Base-by-base conservation (phyloP, 2,329 filamentous ascomycete species). In the Orbilia ellipsospora region DNA sequence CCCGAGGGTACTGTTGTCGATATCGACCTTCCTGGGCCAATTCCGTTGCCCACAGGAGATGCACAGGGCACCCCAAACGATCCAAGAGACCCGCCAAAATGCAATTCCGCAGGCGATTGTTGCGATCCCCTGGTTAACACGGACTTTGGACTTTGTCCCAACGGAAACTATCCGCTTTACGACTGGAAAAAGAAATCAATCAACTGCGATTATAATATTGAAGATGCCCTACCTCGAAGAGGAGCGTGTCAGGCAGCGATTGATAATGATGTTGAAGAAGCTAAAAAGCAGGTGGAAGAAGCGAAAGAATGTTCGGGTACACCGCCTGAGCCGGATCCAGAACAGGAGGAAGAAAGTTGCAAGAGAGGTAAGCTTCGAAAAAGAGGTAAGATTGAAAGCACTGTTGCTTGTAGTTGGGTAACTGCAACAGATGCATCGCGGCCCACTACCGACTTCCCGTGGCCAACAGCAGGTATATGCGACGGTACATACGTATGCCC, bases 11-110 rank as follows among this genome's bases (percentile, higher is more conserved):
- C 55, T 59, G n/a, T 42, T 15, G 55, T 59, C 4, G 55, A 59
- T 26, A 59, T 59, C n/a, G 55, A 59, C 23, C 13, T 59, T 16
- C 55, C 55, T 31, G 55, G 55, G 10, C 55, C 55, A 18, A 59
- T 59, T 44, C 15, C 28, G 4, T 59, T 59, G 31, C 31, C 16
- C 4, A 16, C 13, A 42, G 55, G 55, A 8, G 55, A 59, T 28
- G 15, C 55, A 8, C 16, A 10, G 1, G 50, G 28, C 7, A 31
- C 3, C 7, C 28, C 16, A 13, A 4, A 5, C 4, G 50, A 54
- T 54, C 50, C 50, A 4, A 54, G 18, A 23, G 18, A 23, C 2
- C 15, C 15, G 4, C 5, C 5, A 18, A 28, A 13, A 16, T 54
- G 50, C n/a, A 54, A 54, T n/a, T 2, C 4, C 4, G 20, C 13